Evolutionary conservation across 441 rosid species (phyloP).

Genomic region (Euphorbia celastroides): DNA sequence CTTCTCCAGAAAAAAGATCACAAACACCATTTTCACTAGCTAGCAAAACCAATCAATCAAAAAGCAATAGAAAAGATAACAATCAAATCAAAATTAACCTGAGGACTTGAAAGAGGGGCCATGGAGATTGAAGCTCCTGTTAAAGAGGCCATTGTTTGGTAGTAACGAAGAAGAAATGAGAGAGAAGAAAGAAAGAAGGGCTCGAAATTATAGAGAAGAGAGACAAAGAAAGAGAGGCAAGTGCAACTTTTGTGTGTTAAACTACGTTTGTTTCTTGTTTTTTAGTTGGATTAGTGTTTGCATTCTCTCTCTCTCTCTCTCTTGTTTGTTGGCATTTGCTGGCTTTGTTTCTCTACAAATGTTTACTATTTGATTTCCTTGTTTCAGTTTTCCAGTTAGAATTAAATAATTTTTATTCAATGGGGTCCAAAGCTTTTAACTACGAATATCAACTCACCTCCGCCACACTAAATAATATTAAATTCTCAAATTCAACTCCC

Average conservation of each 20-base stretch:
- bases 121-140: constrained; percentile 33
- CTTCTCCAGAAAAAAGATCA: too few species aligned
- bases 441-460: too few species aligned
- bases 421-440: too few species aligned
- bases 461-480: too few species aligned
- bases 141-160: constrained; percentile 38
- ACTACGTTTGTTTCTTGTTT: constrained; percentile 5
- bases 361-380: constrained; percentile 9
- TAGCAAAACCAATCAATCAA: too few species aligned
- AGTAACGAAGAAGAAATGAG: not conserved
- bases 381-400: too few species aligned
- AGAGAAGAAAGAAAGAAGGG: not conserved
- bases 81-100: not conserved
- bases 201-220: constrained; percentile 8
- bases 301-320: not conserved
- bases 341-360: constrained; percentile 24
- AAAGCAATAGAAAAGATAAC: not conserved
- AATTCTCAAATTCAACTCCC: too few species aligned
- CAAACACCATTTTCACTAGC: too few species aligned
- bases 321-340: constrained; percentile 14
- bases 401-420: too few species aligned
- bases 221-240: not conserved
- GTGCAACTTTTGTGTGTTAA: not conserved
- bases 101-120: constrained; percentile 10
- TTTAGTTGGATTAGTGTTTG: not conserved